Base-by-base conservation (phyloP, 352 stramenopile genomes). In the Globisporangium lucens region DNA sequence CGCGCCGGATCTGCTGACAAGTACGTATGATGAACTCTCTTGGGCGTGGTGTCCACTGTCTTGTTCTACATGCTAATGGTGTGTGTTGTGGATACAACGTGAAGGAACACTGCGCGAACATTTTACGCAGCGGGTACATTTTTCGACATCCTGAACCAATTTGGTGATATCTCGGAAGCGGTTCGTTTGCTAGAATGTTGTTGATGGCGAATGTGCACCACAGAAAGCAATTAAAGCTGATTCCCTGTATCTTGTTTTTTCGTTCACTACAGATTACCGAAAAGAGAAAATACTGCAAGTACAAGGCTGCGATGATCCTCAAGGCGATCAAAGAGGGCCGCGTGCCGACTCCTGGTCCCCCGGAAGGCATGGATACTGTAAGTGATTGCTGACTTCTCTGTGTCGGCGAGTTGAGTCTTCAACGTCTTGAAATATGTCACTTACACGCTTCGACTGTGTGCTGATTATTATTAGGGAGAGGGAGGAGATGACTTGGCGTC, bases 61-160 rank as follows among this genome's bases (percentile, higher is more conserved):
- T 4, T 30, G 17, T 64, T 17, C 24, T 36, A 9, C 56, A 9
- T 17, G 17, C 0, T 52, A 35, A 55, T 53, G 12, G 61, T 46
- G 46, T 56, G 52, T 49, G 17, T 4, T 15, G 58, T 65, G 56
- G 27, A 20, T 60, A 33, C 27, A 15, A 49, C 22, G n/a, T 69
- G 29, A 57, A 95, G 87, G 68, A 90, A 87, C 65, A 99, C 96
- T 20, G 97, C 97, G 53, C 86, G 92, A 43, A 98, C 90, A 24
- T 99, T 99, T 80, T 99, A 99, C 82, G 96, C 95, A 0, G 96
- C 96, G 2, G 94, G 91, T 41, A 97, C 83, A 12, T 99, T 99
- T 76, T 98, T 98, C 62, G 96, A 99, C 74, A 98, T 98, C 60
- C 77, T 99, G 57, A 89, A 95, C 63, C 97, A 99, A 77, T 99